Evolutionary conservation across 306 rosid genomes (phyloP).

Genomic region (Castanopsis chinensis): DNA sequence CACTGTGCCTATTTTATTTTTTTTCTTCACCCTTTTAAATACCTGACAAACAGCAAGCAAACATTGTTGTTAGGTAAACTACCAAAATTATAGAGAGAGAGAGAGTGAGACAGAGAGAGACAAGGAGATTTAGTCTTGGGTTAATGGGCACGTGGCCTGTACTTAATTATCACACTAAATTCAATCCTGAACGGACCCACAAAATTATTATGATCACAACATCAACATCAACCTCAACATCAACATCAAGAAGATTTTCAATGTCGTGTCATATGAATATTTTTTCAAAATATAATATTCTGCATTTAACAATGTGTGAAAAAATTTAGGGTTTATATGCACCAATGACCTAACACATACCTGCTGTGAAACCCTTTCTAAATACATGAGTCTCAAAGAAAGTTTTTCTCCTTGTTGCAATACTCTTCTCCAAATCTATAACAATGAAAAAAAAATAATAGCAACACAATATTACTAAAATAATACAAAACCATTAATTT

Average conservation of each 20-base stretch:
- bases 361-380: conserved; percentile 65
- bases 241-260: neutral
- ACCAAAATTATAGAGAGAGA: conserved; percentile 45
- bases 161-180: conserved; percentile 12
- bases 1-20: neutral
- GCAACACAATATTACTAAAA: neutral
- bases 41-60: conserved; percentile 15
- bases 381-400: conserved; percentile 42
- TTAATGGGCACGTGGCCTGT: conserved; percentile 31
- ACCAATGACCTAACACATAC: conserved; percentile 23
- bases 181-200: conserved; percentile 22
- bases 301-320: neutral
- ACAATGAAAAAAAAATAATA: neutral
- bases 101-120: conserved; percentile 21
- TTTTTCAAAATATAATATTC: neutral
- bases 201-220: conserved; percentile 12
- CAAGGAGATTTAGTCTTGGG: conserved; percentile 7
- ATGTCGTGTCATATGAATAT: neutral
- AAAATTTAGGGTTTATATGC: conserved; percentile 3
- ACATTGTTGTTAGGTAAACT: conserved; percentile 60
- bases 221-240: neutral
- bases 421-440: conserved; percentile 51
- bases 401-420: conserved; percentile 52
- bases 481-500: neutral
- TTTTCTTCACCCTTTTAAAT: conserved; percentile 19